Evolutionary conservation across 2,329 filamentous ascomycete species (phyloP), one percentile per base, ranked within the genome.

Genomic region (Dactylonectria macrodidyma): DNA sequence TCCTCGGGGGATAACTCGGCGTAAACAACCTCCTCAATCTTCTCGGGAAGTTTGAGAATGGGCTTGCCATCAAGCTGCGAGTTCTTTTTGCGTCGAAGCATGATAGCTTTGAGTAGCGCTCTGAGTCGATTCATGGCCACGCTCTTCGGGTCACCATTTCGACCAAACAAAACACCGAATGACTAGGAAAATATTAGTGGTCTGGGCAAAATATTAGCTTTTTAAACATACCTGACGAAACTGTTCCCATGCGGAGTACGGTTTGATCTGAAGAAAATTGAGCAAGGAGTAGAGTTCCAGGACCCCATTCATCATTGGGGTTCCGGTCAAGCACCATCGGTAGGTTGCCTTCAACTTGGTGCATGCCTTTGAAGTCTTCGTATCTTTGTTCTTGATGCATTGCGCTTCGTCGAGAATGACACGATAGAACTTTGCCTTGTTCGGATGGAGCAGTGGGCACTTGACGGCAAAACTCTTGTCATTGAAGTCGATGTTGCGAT

Each of bases 341-440:
- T 93, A 93, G 22, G 89, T 87, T 1, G 94, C 91, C 48, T 86
- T 83, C 10, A 97, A 80, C 51, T 84, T 85, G 64, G 86, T 89
- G 12, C 91, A 93, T 1, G 94, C 93, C 65, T 91, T 84, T 1
- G 94, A 89, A 33, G 88, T 89, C 77, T 93, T 93, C 0, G 94
- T 93, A 33, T 88, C 87, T 9, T 90, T 89, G 71, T 97, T 97
- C 30, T 95, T 90, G 71, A 97, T 95, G 12, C 85, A 91, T 75
- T 97, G 95, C 0, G 93, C 94, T 83, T 97, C 94, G 71, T 97
- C 94, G 3, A 97, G 85, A 22, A 97, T 91, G n/a, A 97, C 83
- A 5, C 95, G 90, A 38, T 92, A 87, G 91, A 94, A 97, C 0
- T 89, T 85, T 3, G 93, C 81, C 3, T 78, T 81, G 76, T 50